These are phyloP conservation scores for Penicillium sp. DNA, from an alignment of 2,329 filamentous ascomycete genomes.

Conservation along the genomic window DNA sequence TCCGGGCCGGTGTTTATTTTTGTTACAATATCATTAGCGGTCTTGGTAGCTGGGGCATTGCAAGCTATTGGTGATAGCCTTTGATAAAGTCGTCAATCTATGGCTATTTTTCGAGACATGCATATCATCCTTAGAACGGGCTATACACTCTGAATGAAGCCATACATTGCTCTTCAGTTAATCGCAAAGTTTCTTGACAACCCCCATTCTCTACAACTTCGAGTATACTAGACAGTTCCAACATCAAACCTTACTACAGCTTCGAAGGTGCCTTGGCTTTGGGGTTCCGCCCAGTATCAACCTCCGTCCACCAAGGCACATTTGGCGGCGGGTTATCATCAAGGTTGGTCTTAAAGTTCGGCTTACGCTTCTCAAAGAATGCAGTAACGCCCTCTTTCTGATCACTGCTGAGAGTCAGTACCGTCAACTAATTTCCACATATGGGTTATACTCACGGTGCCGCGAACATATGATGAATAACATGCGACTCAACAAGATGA, in stretches of 20 bases:
- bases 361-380: constrained; percentile 68
- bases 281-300: constrained; percentile 43
- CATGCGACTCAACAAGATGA: constrained; percentile 62
- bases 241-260: constrained; percentile 15
- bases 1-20: constrained; percentile 25
- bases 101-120: background rate
- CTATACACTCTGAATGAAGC: background rate
- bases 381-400: constrained; percentile 65
- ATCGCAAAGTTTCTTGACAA: background rate
- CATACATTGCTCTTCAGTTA: background rate
- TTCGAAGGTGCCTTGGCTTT: constrained; percentile 26
- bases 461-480: constrained; percentile 44
- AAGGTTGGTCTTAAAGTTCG: constrained; percentile 61
- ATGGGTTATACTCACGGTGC: constrained; percentile 22
- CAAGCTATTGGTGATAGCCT: constrained; percentile 19
- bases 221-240: background rate
- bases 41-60: constrained; percentile 20
- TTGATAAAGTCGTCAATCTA: constrained; percentile 15
- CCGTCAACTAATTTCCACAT: background rate
- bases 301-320: constrained; percentile 68
- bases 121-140: background rate
- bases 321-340: constrained; percentile 58
- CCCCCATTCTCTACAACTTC: background rate
- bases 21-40: constrained; percentile 26
- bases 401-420: constrained; percentile 48